Evolutionary conservation across 2,329 filamentous ascomycete species (phyloP), one percentile per base, ranked within the genome.

Genomic region (Colletotrichum lentis): DNA sequence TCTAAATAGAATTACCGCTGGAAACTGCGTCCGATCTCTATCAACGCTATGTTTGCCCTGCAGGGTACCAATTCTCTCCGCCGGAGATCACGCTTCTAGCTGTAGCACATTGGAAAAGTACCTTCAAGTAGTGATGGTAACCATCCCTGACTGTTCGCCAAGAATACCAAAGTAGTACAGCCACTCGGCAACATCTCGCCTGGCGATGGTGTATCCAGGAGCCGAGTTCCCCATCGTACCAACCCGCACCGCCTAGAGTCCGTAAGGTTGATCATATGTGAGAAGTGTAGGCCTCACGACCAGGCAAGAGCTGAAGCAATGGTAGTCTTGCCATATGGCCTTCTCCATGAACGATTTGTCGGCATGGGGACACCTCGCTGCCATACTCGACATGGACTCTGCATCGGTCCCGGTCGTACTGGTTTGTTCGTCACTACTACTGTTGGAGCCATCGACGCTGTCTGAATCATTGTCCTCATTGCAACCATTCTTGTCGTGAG

Each of bases 101-200:
- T 27, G 18, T 11, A n/a, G 5, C 5, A 5, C 44, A n/a, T 10
- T 37, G n/a, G 1, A 18, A 4, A 3, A 16, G 7, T 22, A 4
- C 2, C 18, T n/a, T 55, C 47, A 54, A 31, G 59, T 62, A 24
- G 60, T 62, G 18, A 62, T 62, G 3, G 60, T 46, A 20, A 56
- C 18, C 11, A 35, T 56, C 18, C 60, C 60, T 46, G 35, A 39
- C 12, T 31, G n/a, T n/a, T 14, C 39, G 5, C 60, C 50, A 10
- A 43, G 43, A 46, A 62, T 47, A 14, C 49, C 50, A 24, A 35
- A 6, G 4, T 57, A 46, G 6, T 55, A 62, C 7, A 62, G 31
- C 50, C 60, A 62, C 8, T 44, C 22, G 8, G 35, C 60, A 16
- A 35, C 24, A 20, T 59, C 56, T 20, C 44, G 44, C 31, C 44